phyloP scores from a whole-genome alignment of 495 filamentous ascomycete genomes.

The Parathielavia appendiculata region DNA sequence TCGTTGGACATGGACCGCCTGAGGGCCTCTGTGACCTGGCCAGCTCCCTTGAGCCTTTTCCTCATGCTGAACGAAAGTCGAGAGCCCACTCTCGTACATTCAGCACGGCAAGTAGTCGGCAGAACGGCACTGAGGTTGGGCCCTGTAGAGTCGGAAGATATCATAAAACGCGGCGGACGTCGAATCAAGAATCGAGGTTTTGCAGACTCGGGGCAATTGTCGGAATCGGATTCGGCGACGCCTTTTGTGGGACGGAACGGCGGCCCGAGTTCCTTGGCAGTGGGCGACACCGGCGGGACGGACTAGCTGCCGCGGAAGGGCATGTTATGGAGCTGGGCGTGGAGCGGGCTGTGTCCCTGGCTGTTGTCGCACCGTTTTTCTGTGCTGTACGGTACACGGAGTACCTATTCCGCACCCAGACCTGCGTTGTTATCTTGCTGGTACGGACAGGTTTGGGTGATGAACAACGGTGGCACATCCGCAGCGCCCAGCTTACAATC shows the following conservation, averaged over 20 bases:
- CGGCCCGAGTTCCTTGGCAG: slow-evolving; percentile 25
- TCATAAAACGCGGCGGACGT: slow-evolving; percentile 10
- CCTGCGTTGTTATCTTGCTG: not conserved
- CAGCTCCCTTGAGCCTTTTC: not conserved
- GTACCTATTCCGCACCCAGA: no score
- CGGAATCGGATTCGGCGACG: slow-evolving; percentile 13
- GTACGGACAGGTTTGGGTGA: not conserved
- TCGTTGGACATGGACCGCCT: not conserved
- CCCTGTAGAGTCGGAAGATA: slow-evolving; percentile 7
- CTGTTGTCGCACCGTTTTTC: no score
- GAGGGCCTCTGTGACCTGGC: not conserved
- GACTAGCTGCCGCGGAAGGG: slow-evolving; percentile 10
- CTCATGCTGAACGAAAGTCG: not conserved
- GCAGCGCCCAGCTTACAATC: no score
- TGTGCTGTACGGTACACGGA: no score
- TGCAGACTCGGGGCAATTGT: slow-evolving; percentile 13
- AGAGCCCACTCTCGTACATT: slow-evolving; percentile 11
- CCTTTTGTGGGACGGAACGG: slow-evolving; percentile 18
- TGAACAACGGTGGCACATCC: no score
- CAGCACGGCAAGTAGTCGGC: slow-evolving; percentile 18
- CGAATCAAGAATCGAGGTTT: slow-evolving; percentile 18
- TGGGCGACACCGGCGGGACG: slow-evolving; percentile 7
- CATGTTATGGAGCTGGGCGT: no score
- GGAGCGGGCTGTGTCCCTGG: no score
- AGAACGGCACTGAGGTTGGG: slow-evolving; percentile 13